Conservation (phyloP, 2,329 filamentous ascomycete genomes). For the Chaetothyriales sp. region DNA sequence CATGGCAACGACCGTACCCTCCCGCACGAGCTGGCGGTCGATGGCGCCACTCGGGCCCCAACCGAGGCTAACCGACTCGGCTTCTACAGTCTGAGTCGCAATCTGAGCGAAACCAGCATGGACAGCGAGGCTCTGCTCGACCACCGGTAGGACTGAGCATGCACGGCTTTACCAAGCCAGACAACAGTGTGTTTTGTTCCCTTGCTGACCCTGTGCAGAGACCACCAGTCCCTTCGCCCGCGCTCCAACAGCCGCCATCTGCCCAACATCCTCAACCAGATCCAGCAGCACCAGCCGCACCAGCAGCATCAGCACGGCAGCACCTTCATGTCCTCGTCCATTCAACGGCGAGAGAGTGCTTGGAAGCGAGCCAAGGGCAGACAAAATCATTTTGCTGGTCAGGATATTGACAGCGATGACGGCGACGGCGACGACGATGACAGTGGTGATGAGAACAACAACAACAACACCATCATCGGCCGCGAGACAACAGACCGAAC, state of each 20-base stretch:
- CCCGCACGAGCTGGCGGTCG: conserved; percentile 21
- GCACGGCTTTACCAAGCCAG: no score
- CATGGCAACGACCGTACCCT: conserved; percentile 19
- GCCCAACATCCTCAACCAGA: not conserved
- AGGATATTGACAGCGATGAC: not conserved
- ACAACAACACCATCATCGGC: not conserved
- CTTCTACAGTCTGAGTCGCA: conserved; percentile 42
- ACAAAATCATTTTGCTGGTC: not conserved
- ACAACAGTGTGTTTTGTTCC: not conserved
- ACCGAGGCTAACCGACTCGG: conserved; percentile 26
- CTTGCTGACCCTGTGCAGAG: conserved; percentile 27
- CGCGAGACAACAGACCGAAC: conserved; percentile 34
- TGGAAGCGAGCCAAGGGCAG: not conserved
- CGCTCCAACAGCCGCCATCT: conserved; percentile 38
- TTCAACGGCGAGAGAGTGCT: conserved; percentile 4
- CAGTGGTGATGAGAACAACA: not conserved
- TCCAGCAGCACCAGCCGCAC: not conserved
- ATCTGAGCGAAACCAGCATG: conserved; percentile 68
- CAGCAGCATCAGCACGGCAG: not conserved
- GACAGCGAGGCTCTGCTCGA: conserved; percentile 81
- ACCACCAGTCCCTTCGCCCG: conserved; percentile 47
- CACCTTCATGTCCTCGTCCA: conserved; percentile 1
- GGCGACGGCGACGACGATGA: not conserved
- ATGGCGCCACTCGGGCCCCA: conserved; percentile 22
- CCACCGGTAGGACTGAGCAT: conserved; percentile 32